phyloP scores from a whole-genome alignment of 306 rosid species.

The Chamaecrista fasciculata region DNA sequence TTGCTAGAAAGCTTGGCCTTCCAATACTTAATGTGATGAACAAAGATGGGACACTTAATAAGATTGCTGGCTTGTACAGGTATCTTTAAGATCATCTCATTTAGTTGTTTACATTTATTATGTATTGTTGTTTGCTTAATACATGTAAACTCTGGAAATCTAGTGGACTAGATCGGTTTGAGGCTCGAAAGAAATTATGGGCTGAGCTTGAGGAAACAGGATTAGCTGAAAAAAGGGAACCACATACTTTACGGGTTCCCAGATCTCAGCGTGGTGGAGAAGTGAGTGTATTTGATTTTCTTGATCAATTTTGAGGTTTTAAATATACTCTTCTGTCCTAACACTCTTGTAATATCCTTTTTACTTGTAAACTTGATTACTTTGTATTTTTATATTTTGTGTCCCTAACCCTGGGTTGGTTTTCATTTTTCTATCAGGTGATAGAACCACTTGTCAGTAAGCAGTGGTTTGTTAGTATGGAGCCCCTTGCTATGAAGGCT shows the following conservation, averaged over 20 bases:
- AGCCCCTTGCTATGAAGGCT: constrained; percentile 89
- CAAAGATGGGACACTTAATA: constrained; percentile 93
- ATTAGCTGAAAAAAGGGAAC: constrained; percentile 80
- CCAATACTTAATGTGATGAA: constrained; percentile 97
- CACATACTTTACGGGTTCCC: constrained; percentile 86
- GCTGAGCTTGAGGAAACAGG: constrained; percentile 90
- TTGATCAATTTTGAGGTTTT: constrained; percentile 25
- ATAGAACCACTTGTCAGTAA: constrained; percentile 95
- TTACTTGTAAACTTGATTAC: not conserved
- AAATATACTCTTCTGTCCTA: constrained; percentile 6
- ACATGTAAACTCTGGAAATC: constrained; percentile 27
- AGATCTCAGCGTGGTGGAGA: constrained; percentile 99
- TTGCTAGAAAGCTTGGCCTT: constrained; percentile 95
- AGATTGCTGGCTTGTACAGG: constrained; percentile 88
- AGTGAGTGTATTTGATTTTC: constrained; percentile 51
- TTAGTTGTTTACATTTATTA: constrained; percentile 24
- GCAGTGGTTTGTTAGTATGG: constrained; percentile 98
- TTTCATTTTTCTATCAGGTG: constrained; percentile 52
- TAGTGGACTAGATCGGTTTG: constrained; percentile 97
- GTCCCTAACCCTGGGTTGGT: not conserved
- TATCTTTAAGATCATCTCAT: constrained; percentile 28
- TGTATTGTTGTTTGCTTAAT: constrained; percentile 30
- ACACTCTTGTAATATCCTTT: not conserved
- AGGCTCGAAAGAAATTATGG: constrained; percentile 91
- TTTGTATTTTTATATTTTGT: not conserved